These are phyloP conservation scores for Lotmaria passim DNA, from an alignment of 208 protist species.

Conservation along the genomic window DNA sequence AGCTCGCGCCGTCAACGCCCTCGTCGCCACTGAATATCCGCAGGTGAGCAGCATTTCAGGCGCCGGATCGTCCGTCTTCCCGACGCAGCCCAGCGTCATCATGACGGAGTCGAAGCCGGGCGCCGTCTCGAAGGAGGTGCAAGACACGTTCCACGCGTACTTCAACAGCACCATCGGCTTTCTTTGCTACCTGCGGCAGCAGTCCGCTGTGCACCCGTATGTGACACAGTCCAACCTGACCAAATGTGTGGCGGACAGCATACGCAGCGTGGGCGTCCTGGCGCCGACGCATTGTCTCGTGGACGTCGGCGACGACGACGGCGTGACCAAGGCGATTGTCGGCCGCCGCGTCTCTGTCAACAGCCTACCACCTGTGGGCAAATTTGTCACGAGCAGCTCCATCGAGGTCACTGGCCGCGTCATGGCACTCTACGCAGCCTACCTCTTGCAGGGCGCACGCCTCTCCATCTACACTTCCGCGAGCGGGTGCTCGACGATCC, in stretches of 20 bases:
- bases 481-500: slow-evolving; percentile 55
- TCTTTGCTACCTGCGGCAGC: slow-evolving; percentile 36
- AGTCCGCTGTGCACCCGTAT: slow-evolving; percentile 32
- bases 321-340: slow-evolving; percentile 68
- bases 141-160: slow-evolving; percentile 31
- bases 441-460: slow-evolving; percentile 75
- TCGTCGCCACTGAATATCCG: slow-evolving; percentile 19
- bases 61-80: slow-evolving; percentile 3
- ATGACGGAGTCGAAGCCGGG: slow-evolving; percentile 20
- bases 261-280: slow-evolving; percentile 55
- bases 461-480: slow-evolving; percentile 68
- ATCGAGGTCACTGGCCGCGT: slow-evolving; percentile 57
- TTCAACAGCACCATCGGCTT: slow-evolving; percentile 32
- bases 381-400: slow-evolving; percentile 36
- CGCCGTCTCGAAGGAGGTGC: slow-evolving; percentile 28
- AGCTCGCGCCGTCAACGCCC: slow-evolving; percentile 19
- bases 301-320: slow-evolving; percentile 65
- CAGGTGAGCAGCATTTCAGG: slow-evolving; percentile 10
- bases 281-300: slow-evolving; percentile 49
- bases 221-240: slow-evolving; percentile 34
- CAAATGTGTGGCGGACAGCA: slow-evolving; percentile 32
- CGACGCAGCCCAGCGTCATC: slow-evolving; percentile 3
- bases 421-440: slow-evolving; percentile 73
- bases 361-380: slow-evolving; percentile 39
- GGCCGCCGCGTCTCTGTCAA: slow-evolving; percentile 23